These are phyloP conservation scores for Knufia fluminis DNA, from an alignment of 2,329 filamentous ascomycete genomes.

Conservation along the genomic window DNA sequence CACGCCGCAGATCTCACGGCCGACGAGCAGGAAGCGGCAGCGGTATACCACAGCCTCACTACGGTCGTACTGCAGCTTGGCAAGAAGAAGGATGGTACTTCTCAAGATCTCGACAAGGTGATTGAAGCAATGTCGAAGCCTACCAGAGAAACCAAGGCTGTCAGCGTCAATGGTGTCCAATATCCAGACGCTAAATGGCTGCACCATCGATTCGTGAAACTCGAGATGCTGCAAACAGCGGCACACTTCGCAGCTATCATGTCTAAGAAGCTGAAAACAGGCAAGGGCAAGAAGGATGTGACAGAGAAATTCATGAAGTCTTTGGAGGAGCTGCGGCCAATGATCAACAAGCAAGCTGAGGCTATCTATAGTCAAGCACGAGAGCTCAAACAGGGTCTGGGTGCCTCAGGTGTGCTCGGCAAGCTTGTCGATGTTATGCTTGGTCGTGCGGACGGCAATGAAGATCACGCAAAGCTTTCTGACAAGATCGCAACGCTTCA, in stretches of 20 bases:
- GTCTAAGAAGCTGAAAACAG: slow-evolving; percentile 10
- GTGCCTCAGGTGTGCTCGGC: slow-evolving; percentile 34
- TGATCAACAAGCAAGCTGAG: slow-evolving; percentile 21
- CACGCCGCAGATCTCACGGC: slow-evolving; percentile 12
- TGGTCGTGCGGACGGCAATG: slow-evolving; percentile 20
- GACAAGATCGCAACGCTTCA: slow-evolving; percentile 29
- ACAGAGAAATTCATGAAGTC: not conserved
- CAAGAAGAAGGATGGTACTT: not conserved
- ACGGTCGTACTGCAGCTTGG: not conserved
- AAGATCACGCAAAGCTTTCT: slow-evolving; percentile 7
- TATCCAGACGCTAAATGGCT: slow-evolving; percentile 35
- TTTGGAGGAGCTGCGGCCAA: not conserved
- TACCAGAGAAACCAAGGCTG: slow-evolving; percentile 16
- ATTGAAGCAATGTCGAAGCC: not conserved
- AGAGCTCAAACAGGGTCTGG: slow-evolving; percentile 30
- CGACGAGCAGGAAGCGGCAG: slow-evolving; percentile 8
- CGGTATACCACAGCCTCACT: not conserved
- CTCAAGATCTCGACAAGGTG: not conserved
- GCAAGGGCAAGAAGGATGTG: slow-evolving; percentile 10
- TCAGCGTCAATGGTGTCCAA: slow-evolving; percentile 19
- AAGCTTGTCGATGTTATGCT: slow-evolving; percentile 33
- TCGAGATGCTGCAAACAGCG: slow-evolving; percentile 35
- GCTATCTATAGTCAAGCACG: slow-evolving; percentile 29
- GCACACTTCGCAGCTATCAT: slow-evolving; percentile 26
- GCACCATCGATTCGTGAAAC: slow-evolving; percentile 30